These are phyloP conservation scores for Dactylonectria estremocensis DNA, from an alignment of 2,329 filamentous ascomycete genomes.

Conservation along the genomic window DNA sequence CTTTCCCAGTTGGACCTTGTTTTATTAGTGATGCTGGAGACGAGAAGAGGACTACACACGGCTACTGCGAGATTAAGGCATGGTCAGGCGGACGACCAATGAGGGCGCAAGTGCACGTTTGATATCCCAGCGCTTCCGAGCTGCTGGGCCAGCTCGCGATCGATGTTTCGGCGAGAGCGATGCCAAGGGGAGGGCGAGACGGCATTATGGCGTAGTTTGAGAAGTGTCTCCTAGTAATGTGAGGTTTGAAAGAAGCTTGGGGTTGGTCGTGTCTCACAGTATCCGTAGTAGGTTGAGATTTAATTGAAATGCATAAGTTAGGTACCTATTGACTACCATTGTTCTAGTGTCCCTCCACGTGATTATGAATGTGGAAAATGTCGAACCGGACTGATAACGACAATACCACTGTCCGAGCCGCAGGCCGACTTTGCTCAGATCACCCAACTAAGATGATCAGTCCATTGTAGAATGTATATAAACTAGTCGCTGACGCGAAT, in stretches of 20 bases:
- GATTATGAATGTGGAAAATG: no score
- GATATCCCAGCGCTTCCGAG: constrained; percentile 16
- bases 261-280: background rate
- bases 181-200: constrained; percentile 1
- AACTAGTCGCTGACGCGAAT: no score
- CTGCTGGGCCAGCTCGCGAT: constrained; percentile 5
- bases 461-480: no score
- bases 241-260: background rate
- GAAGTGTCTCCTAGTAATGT: constrained; percentile 9
- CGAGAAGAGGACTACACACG: background rate
- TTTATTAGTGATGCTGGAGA: background rate
- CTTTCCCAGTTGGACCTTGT: background rate
- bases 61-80: background rate
- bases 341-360: no score
- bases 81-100: background rate
- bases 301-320: background rate
- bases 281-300: constrained; percentile 14
- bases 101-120: constrained; percentile 15
- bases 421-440: no score
- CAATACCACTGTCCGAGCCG: no score
- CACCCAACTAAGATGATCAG: no score
- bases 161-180: constrained; percentile 17
- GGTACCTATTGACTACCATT: no score
- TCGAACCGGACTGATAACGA: no score
- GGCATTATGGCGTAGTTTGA: constrained; percentile 13